Base-by-base conservation (phyloP, 2,329 filamentous ascomycete genomes). In the Nemania sp. region DNA sequence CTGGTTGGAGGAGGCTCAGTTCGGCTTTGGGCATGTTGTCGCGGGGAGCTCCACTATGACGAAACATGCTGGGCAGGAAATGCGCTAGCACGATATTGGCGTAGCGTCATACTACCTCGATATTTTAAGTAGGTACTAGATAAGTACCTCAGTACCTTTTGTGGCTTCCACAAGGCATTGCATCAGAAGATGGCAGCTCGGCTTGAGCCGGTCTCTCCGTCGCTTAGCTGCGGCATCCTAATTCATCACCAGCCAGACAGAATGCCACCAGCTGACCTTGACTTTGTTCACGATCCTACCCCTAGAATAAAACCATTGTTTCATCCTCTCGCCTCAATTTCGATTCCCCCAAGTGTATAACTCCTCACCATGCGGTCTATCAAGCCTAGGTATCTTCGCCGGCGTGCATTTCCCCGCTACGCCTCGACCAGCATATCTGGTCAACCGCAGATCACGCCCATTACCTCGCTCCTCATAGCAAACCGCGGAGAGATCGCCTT, bases 401-500 rank as follows among this genome's bases (percentile, higher is more conserved):
- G 82, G 68, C 80, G 78, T 65, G 73, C 75, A 51, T 73, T 77
- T 66, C 75, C 76, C 74, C 80, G 74, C 60, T 72, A 68, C 34
- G 68, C 76, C 47, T 73, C 78, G 57, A 71, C 72, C 56, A 69
- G 70, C 53, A 67, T 72, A 11, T 56, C 73, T n/a, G 61, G 69
- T 32, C 71, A 76, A 52, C 46, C 68, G 35, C 70, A 73, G 45
- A 69, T 77, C 47, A 81, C 79, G 13, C 82, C 85, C 32, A 85
- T 88, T 67, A 87, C 87, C 57, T 96, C 92, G 9, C 90, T 98
- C 43, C 83, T 99, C 21, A 98, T 99, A 73, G 95, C 95, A 55
- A 99, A 99, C 75, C 89, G 95, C 69, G 95, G 95, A 69, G 95
- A 99, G 78, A 99, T 99, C 69, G 95, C 95, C 51, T 83, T 99